Percentiles rank a stretch among this genome's conserved stretches.
phyloP scores from a whole-genome alignment of 352 stramenopile species.

The Hyaloperonospora arabidopsidis region DNA sequence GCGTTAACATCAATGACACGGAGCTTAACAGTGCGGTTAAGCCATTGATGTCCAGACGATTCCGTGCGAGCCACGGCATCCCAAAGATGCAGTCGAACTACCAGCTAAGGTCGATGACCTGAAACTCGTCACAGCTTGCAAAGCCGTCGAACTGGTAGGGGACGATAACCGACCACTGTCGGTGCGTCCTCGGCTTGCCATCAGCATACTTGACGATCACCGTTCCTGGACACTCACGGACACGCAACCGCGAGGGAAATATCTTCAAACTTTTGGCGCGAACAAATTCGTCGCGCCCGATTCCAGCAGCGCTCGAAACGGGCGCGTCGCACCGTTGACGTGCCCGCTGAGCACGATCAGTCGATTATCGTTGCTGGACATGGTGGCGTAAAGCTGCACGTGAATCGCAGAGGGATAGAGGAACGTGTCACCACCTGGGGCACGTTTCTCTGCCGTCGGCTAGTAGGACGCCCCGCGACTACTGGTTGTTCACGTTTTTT shows the following conservation, averaged over 20 bases:
- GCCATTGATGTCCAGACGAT: conserved; percentile 23
- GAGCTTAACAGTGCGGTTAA: conserved; percentile 9
- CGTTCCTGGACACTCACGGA: conserved; percentile 4
- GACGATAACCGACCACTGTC: conserved; percentile 8
- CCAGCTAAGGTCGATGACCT: conserved; percentile 25
- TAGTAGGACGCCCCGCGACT: no score
- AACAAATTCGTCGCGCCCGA: no score
- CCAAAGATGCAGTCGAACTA: conserved; percentile 25
- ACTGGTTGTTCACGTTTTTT: no score
- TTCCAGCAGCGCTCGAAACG: no score
- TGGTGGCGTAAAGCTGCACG: no score
- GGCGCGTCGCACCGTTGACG: no score
- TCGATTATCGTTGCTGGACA: no score
- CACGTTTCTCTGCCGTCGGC: no score
- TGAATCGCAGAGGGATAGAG: no score
- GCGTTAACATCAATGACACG: conserved; percentile 11
- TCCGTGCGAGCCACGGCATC: conserved; percentile 14
- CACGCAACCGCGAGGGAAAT: conserved; percentile 2
- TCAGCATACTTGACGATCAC: conserved; percentile 21
- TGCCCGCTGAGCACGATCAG: no score
- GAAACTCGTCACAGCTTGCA: conserved; percentile 13
- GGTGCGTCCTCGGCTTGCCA: conserved; percentile 7
- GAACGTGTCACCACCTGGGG: no score
- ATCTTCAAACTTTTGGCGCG: no score
- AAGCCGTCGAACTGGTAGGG: conserved; percentile 21